Conservation (phyloP, 2,329 filamentous ascomycete species). For the Lithohypha guttulata region DNA sequence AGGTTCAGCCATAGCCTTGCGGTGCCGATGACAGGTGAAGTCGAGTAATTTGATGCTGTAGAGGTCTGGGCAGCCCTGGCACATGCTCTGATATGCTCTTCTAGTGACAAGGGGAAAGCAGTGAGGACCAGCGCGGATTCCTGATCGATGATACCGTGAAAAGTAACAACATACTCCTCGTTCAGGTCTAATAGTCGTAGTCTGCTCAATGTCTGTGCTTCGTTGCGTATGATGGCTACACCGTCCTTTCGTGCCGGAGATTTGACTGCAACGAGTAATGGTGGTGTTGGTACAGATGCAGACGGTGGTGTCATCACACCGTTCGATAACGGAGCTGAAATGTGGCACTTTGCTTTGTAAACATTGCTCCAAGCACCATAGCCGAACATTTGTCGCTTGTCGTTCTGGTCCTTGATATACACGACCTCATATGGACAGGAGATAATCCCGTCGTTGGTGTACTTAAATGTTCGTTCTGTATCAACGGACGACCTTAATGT, state of each 20-base stretch:
- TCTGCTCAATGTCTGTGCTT: conserved; percentile 34
- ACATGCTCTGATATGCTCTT: conserved; percentile 32
- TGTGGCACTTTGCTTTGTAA: conserved; percentile 29
- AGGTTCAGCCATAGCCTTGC: conserved; percentile 30
- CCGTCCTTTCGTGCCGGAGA: conserved; percentile 33
- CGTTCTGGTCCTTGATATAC: conserved; percentile 17
- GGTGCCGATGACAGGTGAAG: conserved; percentile 34
- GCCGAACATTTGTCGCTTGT: conserved; percentile 30
- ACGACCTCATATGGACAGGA: conserved; percentile 19
- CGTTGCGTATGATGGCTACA: conserved; percentile 30
- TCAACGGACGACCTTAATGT: conserved; percentile 6
- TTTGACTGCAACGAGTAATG: conserved; percentile 34
- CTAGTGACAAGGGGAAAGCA: conserved; percentile 34
- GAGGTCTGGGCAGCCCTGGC: conserved; percentile 17
- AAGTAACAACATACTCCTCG: conserved; percentile 33
- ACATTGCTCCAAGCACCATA: conserved; percentile 39
- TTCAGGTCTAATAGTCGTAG: conserved; percentile 26
- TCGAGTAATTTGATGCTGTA: conserved; percentile 33
- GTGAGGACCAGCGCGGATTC: conserved; percentile 34
- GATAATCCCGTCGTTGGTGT: conserved; percentile 8
- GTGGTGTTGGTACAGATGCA: conserved; percentile 13
- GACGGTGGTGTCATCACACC: conserved; percentile 28
- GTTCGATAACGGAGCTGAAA: background rate
- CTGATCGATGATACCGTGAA: conserved; percentile 33
- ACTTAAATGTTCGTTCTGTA: background rate